Evolutionary conservation across 2,329 filamentous ascomycete species (phyloP), one percentile per base, ranked within the genome.

Genomic region (Talaromyces amestolkiae): DNA sequence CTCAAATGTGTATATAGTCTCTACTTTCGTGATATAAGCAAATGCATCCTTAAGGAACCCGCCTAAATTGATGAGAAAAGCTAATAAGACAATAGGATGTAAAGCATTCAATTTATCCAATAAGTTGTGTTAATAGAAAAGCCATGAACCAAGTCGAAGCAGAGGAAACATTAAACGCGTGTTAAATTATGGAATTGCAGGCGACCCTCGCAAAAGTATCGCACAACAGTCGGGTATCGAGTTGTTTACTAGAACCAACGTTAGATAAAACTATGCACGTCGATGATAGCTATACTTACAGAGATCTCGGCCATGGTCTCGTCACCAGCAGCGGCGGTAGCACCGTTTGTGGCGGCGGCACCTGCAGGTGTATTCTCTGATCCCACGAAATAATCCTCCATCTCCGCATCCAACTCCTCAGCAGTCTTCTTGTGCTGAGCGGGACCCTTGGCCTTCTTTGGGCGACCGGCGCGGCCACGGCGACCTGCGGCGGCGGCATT

Each of bases 321-420:
- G 69, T 84, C 85, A 24, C 78, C 82, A 67, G 81, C 81, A 45
- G 82, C 80, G 66, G 84, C 78, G 64, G 81, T 83, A 43, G 65
- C 37, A 68, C 81, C 80, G 53, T 80, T 81, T 67, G 80, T 82
- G 51, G 78, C 76, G 4, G 80, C 75, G 65, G 81, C 81, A 67
- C 76, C 79, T 49, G 73, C 75, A 62, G 79, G 72, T 31, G 71
- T 69, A 37, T 74, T 74, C 61, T 75, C 78, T 70, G 82, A 82
- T 61, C 75, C 80, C 35, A 77, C 76, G 76, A 96, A 98, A 82
- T 99, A 99, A 79, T 98, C 95, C 22, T 88, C 89, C 95, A 99
- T 99, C 79, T 99, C 95, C 4, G 92, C 93, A 77, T 99, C 95
- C 31, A 99, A 88, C 82, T 99, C 93, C 77, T 97, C 94, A 1